phyloP scores from a whole-genome alignment of 1,284 basidiomycete species.

The Puccinia hordei region DNA sequence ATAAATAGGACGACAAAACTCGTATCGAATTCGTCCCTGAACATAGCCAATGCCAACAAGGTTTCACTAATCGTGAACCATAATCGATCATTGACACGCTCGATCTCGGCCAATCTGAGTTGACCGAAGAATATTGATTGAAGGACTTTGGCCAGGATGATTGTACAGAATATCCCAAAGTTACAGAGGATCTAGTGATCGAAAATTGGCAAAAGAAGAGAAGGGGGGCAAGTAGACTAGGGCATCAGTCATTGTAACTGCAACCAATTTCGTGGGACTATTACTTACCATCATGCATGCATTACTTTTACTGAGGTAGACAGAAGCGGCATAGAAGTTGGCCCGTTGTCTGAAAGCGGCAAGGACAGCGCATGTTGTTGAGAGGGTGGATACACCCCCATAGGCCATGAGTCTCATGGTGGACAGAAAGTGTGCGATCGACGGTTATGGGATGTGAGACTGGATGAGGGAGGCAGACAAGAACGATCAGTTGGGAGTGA shows the following conservation, averaged over 20 bases:
- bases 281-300: conserved; percentile 77
- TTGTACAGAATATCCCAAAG: conserved; percentile 76
- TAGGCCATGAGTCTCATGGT: conserved; percentile 45
- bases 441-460: background rate
- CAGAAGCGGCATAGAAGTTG: conserved; percentile 91
- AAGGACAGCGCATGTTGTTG: conserved; percentile 61
- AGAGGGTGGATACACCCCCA: conserved; percentile 42
- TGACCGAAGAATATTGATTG: conserved; percentile 90
- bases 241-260: background rate
- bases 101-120: conserved; percentile 83
- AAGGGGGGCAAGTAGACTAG: background rate
- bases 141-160: conserved; percentile 74
- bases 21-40: conserved; percentile 71
- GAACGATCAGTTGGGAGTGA: background rate
- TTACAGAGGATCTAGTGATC: conserved; percentile 81
- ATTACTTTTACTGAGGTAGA: conserved; percentile 88
- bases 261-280: too few relatives aligned
- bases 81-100: conserved; percentile 90
- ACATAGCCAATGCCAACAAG: conserved; percentile 91
- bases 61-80: conserved; percentile 99
- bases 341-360: conserved; percentile 80
- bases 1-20: conserved; percentile 89
- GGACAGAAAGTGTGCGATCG: background rate
- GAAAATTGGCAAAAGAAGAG: too few relatives aligned
- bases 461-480: background rate